A percentile compares a stretch with the other conserved stretches of the same genome.
These are phyloP conservation scores for Gossypium turneri DNA, from an alignment of 345 rosid species.

Conservation along the genomic window DNA sequence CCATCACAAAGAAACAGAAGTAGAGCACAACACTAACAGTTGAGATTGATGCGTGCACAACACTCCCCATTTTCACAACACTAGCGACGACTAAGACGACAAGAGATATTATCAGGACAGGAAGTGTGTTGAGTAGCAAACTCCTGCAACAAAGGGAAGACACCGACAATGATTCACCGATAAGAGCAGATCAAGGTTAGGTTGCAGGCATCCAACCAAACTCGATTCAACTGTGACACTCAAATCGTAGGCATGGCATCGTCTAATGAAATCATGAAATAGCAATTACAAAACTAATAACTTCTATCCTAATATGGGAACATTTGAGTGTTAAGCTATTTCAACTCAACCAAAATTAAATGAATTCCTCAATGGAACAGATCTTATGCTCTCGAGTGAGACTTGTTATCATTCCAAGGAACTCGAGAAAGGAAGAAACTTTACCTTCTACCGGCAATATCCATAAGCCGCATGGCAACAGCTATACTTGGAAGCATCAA, in stretches of 20 bases:
- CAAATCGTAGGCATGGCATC: not conserved
- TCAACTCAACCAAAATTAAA: not conserved
- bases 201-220: not conserved
- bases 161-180: too few relatives aligned
- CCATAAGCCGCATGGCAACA: slow-evolving; percentile 96
- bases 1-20: slow-evolving; percentile 95
- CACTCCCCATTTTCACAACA: slow-evolving; percentile 42
- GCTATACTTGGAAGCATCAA: slow-evolving; percentile 95
- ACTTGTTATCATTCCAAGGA: slow-evolving; percentile 2
- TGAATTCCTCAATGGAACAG: not conserved
- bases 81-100: slow-evolving; percentile 57
- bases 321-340: not conserved
- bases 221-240: not conserved
- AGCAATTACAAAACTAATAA: not conserved
- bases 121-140: slow-evolving; percentile 75
- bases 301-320: not conserved
- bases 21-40: slow-evolving; percentile 63
- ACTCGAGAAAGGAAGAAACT: slow-evolving; percentile 1
- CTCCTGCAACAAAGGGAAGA: slow-evolving; percentile 46
- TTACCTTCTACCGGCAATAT: slow-evolving; percentile 88
- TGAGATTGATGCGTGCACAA: slow-evolving; percentile 62
- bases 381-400: not conserved
- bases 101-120: slow-evolving; percentile 61
- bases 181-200: not conserved
- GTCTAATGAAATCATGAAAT: not conserved